phyloP scores from a whole-genome alignment of 2,329 filamentous ascomycete species.

The Fusarium sp. region DNA sequence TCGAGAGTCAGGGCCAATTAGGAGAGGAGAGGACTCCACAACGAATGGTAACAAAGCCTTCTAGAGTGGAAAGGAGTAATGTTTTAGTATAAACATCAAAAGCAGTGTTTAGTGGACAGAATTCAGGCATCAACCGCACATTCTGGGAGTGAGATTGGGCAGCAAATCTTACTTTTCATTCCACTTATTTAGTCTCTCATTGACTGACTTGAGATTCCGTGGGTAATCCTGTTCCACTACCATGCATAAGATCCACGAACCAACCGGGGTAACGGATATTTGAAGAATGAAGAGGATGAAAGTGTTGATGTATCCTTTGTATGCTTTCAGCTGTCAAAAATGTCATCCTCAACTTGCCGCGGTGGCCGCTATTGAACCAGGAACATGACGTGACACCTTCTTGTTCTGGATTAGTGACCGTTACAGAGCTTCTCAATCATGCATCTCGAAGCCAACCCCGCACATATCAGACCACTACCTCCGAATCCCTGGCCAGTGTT shows the following conservation, averaged over 20 bases:
- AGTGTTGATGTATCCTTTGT: neutral
- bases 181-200: neutral
- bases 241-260: neutral
- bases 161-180: neutral
- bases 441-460: neutral
- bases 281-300: neutral
- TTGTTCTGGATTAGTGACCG: neutral
- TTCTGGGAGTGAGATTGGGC: neutral
- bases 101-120: neutral
- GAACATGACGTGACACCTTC: neutral
- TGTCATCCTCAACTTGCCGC: neutral
- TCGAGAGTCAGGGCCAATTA: neutral
- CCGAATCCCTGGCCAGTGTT: neutral
- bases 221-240: neutral
- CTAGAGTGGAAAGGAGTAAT: neutral
- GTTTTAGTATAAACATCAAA: neutral
- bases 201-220: neutral
- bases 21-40: neutral
- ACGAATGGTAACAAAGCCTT: neutral
- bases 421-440: neutral
- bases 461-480: neutral
- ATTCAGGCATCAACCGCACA: neutral
- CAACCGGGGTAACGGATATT: neutral
- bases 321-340: neutral
- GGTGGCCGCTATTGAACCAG: neutral